Percentiles rank a stretch among this genome's conserved stretches.
Evolutionary conservation across 2,329 filamentous ascomycete species (phyloP).

Genomic region (Lanzia echinophila): DNA sequence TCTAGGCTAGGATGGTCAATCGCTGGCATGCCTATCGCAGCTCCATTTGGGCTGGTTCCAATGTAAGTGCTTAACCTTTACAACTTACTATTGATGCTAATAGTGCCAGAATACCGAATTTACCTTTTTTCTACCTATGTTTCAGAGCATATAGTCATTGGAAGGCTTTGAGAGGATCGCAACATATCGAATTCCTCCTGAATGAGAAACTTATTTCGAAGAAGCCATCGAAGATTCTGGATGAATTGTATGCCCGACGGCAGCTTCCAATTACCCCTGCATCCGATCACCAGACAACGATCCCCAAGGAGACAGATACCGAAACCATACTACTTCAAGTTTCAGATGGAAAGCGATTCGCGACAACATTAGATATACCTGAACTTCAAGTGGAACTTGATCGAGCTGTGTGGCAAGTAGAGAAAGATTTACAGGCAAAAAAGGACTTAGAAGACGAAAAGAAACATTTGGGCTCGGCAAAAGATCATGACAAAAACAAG

Average conservation of each 20-base stretch:
- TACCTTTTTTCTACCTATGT: conserved; percentile 93
- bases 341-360: conserved; percentile 50
- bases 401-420: conserved; percentile 68
- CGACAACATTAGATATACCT: conserved; percentile 57
- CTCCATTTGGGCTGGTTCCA: conserved; percentile 77
- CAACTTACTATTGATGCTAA: neutral
- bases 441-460: conserved; percentile 24
- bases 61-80: conserved; percentile 52
- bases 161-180: conserved; percentile 77
- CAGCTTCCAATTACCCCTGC: conserved; percentile 13
- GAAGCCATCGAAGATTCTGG: conserved; percentile 61
- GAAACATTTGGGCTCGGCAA: conserved; percentile 14
- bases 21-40: conserved; percentile 72
- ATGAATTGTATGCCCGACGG: conserved; percentile 57
- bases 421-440: conserved; percentile 32
- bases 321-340: conserved; percentile 40
- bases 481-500: conserved; percentile 17
- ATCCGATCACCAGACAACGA: conserved; percentile 4
- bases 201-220: conserved; percentile 63
- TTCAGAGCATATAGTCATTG: conserved; percentile 92
- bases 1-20: conserved; percentile 75
- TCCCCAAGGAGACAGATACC: conserved; percentile 23
- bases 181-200: conserved; percentile 75
- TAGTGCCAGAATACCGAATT: conserved; percentile 68
- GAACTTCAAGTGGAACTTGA: conserved; percentile 68